Evolutionary conservation across 2,329 filamentous ascomycete genomes (phyloP), one percentile per base, ranked within the genome.

Genomic region (Beauveria sp.): DNA sequence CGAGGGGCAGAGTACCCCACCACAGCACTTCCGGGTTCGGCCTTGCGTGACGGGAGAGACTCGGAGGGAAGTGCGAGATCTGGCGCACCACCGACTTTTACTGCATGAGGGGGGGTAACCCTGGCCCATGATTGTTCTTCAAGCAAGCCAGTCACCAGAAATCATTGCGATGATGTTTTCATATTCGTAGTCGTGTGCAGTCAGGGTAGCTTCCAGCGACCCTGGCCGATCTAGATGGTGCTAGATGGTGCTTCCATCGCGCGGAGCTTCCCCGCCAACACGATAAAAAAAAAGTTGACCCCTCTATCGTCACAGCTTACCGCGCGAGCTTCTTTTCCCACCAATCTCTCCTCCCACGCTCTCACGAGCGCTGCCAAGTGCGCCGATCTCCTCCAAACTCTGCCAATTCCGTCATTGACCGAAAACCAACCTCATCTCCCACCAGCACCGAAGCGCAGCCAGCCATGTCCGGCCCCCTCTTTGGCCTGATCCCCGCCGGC

Each of bases 401-500:
- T 16, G 14, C 30, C 30, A 34, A 14, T 34, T 5, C 30, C 5
- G 34, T 16, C 34, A 37, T 6, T 37, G 34, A 37, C 34, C 12
- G 34, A 37, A 16, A 37, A 37, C 14, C 2, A 37, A 16, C 34
- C 34, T 16, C 34, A 37, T 37, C 34, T 16, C 34, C 34, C 34
- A 37, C 5, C 34, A 14, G 34, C 34, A 37, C 34, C 34, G 34
- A 37, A 16, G 34, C 34, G 12, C 34, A 37, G 34, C 14, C 12
- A 37, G 34, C 62, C 59, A 80, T 78, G 76, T 72, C 79, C 53
- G 68, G 69, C 16, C 77, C 78, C 60, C 77, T 81, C 63, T 85
- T 86, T 68, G 84, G 84, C 68, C 76, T 86, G 65, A 77, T 88
- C 61, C 84, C 85, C 14, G 80, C 84, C 26, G 84, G 84, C 61